Base-by-base conservation (phyloP, 495 filamentous ascomycete genomes). In the Diplogelasinospora grovesii region DNA sequence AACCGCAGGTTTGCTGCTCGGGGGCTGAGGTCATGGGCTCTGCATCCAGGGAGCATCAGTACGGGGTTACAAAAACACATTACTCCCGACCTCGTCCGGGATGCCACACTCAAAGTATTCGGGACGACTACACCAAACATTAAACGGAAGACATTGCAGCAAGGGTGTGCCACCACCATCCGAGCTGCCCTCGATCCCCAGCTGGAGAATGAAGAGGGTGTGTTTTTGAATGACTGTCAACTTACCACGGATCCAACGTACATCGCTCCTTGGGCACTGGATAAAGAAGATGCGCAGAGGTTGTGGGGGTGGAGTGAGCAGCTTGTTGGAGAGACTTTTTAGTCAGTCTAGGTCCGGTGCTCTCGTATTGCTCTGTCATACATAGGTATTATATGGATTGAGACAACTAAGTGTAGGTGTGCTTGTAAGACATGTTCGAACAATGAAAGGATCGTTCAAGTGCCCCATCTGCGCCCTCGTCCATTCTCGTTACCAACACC, bases 21-120 rank as follows among this genome's bases (percentile, higher is more conserved):
- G 5, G 62, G 60, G 10, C 21, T 62, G 22, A 43, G 41, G 33
- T 60, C 57, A 11, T 63, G 57, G 38, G 57, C 62, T 16, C 41
- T 70, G 20, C 64, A 78, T 48, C 71, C 73, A 1, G 75, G 75
- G 11, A 47, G 25, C 48, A 56, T 66, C 42, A n/a, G 23, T 22
- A 67, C 65, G 9, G 56, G 59, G 34, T 51, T 68, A 13, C 46
- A 45, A 18, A 31, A 37, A 24, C 39, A 58, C 35, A 36, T 54
- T 22, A 48, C 35, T 4, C 35, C 52, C 26, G 37, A 56, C 24
- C 28, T 57, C 9, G 26, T 45, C 16, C 23, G 52, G 56, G 39
- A 57, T 65, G 27, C 63, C 53, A 0, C 46, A 61, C 7, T 10
- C 1, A 31, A 16, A 11, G 15, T 40, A 16, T 10, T 40, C 8